These are phyloP conservation scores for Didymella segeticola DNA, from an alignment of 2,329 filamentous ascomycete genomes.

Conservation along the genomic window DNA sequence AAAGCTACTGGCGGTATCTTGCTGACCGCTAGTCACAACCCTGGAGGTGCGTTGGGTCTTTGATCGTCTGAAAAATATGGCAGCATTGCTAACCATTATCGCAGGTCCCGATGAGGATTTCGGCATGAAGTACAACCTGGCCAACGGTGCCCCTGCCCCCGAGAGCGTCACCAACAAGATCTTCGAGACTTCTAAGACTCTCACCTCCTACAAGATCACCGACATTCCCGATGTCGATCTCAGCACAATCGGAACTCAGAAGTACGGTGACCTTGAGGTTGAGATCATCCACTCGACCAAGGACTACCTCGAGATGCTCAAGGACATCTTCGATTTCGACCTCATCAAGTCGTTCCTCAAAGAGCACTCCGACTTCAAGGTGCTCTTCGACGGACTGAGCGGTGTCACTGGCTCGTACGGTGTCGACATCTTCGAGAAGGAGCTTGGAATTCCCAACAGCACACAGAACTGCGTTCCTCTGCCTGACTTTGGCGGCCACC, in stretches of 20 bases:
- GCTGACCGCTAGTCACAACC: constrained; percentile 97
- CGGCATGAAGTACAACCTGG: constrained; percentile 99
- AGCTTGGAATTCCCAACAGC: constrained; percentile 81
- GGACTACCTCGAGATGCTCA: constrained; percentile 94
- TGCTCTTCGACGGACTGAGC: constrained; percentile 92
- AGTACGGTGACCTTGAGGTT: constrained; percentile 86
- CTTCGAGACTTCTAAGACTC: constrained; percentile 85
- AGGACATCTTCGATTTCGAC: constrained; percentile 98
- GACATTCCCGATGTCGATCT: constrained; percentile 88
- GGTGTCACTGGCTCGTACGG: constrained; percentile 97
- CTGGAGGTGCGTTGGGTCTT: constrained; percentile 70
- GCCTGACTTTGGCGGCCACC: constrained; percentile 95
- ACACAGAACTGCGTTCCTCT: constrained; percentile 92
- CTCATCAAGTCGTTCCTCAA: constrained; percentile 94
- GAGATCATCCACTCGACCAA: constrained; percentile 92
- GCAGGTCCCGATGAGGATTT: constrained; percentile 92
- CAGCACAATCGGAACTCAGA: constrained; percentile 79
- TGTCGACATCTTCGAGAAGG: constrained; percentile 90
- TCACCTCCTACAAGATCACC: constrained; percentile 91
- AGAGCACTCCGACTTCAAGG: constrained; percentile 88
- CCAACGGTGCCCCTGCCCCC: constrained; percentile 93
- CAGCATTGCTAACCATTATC: not conserved
- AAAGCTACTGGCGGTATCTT: constrained; percentile 97
- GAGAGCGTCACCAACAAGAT: constrained; percentile 99
- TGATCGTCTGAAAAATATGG: no score